Conservation (phyloP, 192 early-diverging fungal genomes). For the Geosiphon pyriformis region DNA sequence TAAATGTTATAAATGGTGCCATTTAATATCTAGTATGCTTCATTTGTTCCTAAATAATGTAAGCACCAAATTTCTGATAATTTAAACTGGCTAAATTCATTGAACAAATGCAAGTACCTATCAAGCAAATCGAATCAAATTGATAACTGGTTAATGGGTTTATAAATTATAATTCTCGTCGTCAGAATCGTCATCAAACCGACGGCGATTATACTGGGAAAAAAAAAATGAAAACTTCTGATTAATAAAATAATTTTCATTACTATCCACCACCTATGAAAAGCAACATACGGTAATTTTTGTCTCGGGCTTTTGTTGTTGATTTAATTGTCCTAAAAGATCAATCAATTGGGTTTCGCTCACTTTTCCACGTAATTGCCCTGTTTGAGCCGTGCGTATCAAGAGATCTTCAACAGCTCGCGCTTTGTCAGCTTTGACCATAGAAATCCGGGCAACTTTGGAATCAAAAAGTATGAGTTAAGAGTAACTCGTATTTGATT, state of each 20-base stretch:
- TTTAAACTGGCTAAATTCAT: neutral
- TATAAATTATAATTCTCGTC: constrained; percentile 50
- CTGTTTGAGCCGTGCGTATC: constrained; percentile 82
- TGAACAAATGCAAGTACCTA: neutral
- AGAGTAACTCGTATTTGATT: too few relatives aligned
- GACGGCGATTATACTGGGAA: constrained; percentile 50
- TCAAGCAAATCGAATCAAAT: neutral
- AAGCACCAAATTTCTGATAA: too few relatives aligned
- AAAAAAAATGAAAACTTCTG: neutral
- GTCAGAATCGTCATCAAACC: constrained; percentile 48
- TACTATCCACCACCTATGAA: neutral
- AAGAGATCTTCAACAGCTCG: constrained; percentile 85
- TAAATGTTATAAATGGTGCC: too few relatives aligned
- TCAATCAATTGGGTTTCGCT: constrained; percentile 82
- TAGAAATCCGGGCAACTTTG: constrained; percentile 81
- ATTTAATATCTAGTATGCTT: too few relatives aligned
- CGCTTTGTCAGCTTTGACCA: constrained; percentile 87
- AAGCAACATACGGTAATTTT: constrained; percentile 66
- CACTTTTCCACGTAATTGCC: constrained; percentile 78
- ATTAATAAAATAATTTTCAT: neutral
- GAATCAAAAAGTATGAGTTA: too few relatives aligned
- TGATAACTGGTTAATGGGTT: neutral
- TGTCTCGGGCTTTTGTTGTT: constrained; percentile 56
- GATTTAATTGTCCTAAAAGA: constrained; percentile 78
- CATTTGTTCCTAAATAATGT: too few relatives aligned